Base-by-base conservation (phyloP, 352 stramenopile genomes). In the Elongisporangium undulatum region DNA sequence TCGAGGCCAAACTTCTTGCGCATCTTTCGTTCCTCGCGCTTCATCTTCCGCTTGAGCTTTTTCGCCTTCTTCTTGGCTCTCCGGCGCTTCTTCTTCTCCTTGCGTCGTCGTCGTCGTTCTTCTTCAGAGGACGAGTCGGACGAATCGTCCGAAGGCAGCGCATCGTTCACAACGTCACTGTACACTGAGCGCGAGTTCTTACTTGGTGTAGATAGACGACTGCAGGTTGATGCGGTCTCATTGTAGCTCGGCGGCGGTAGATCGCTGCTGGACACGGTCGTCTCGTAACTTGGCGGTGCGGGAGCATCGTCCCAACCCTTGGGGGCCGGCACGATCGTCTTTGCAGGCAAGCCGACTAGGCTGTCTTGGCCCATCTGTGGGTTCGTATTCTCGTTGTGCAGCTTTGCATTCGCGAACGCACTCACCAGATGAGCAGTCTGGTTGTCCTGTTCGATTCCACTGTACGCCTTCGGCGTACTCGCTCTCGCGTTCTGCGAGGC, bases 131-230 rank as follows among this genome's bases (percentile, higher is more conserved):
- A 45, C 10, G 60, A 63, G 39, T 81, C 71, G 0, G 74, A 83
- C 22, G 69, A 72, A 23, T 77, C 66, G 1, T 67, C 74, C 0
- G 66, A 65, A 13, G 71, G 74, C 3, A 83, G 38, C 1, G 69
- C 71, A 15, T 83, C 69, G 7, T 75, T 62, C 8, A 70, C 62
- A 26, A 79, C 74, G 55, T 58, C 41, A 20, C 48, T 56, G 38
- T 45, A 45, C 34, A 17, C 34, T 12, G 34, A 45, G 34, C 10
- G 34, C 12, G 34, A 45, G 13, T 15, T 45, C 10, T 45, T 45
- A 45, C 34, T 45, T 4, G 34, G 34, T 45, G 34, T 45, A 15
- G 34, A 45, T 2, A 45, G 7, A 45, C 34, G 34, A 17, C 34
- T 45, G 13, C 34, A 17, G 34, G 34, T 45, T 4, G 34, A 45